Base-by-base conservation (phyloP, 305 asterid genomes). In the Fraxinus sp. region DNA sequence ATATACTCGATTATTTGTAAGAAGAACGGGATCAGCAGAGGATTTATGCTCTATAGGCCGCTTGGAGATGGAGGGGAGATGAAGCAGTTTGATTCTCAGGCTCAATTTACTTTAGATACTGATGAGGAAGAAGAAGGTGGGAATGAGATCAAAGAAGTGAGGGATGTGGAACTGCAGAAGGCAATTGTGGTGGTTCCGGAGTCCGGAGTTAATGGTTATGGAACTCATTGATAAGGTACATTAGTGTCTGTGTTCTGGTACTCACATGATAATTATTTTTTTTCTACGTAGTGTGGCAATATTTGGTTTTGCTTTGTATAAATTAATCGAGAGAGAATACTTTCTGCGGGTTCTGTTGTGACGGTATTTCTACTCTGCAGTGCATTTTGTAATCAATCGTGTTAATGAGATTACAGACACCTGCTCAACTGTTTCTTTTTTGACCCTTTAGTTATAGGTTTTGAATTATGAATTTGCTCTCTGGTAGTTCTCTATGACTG, bases 101-200 rank as follows among this genome's bases (percentile, higher is more conserved):
- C 88, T 39, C 96, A 85, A 81, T 96, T 96, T 87, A 92, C 95
- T 33, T 91, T 96, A 91, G 96, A 92, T 22, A 86, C 91, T 1
- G 97, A 92, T 66, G 97, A 92, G 13, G 97, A 92, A 14, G 92
- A 89, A 43, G 93, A 79, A 71, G 80, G 83, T 36, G 89, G 79
- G 66, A 86, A 86, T 83, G 91, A 82, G 88, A 89, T 89, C 86
- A 89, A 85, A 83, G 95, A 91, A 77, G 91, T 33, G 86, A 72
- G 81, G 84, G 87, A 78, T 30, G 89, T 89, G 80, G 96, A 91
- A 87, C 87, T 93, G 96, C 96, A 90, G 85, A 91, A 87, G 88
- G 85, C 87, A 37, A 77, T 78, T 66, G 82, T 77, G 41, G 73
- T 79, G 16, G 83, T 84, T 77, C 89, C 92, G 7, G 90, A 85